These are phyloP conservation scores for Fusarium nodosum DNA, from an alignment of 2,329 filamentous ascomycete genomes.

Conservation along the genomic window DNA sequence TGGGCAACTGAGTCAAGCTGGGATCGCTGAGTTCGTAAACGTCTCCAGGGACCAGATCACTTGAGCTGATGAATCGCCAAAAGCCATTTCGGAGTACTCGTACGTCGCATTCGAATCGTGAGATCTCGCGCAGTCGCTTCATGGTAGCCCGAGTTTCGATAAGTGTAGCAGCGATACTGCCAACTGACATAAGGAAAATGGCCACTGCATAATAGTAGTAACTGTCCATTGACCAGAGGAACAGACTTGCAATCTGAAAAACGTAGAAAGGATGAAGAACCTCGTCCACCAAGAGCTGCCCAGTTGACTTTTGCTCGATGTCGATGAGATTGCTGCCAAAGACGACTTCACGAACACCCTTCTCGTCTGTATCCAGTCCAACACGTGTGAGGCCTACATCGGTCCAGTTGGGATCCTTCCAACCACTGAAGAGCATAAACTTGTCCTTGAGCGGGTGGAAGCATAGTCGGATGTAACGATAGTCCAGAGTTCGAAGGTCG, in stretches of 20 bases:
- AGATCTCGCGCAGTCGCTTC: slow-evolving; percentile 90
- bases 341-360: slow-evolving; percentile 82
- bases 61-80: slow-evolving; percentile 89
- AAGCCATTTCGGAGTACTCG: slow-evolving; percentile 94
- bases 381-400: slow-evolving; percentile 79
- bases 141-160: slow-evolving; percentile 94
- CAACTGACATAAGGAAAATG: slow-evolving; percentile 94
- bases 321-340: slow-evolving; percentile 94
- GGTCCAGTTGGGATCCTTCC: slow-evolving; percentile 94
- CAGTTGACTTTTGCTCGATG: slow-evolving; percentile 88
- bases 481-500: slow-evolving; percentile 83
- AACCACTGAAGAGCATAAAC: slow-evolving; percentile 87
- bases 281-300: slow-evolving; percentile 90
- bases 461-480: slow-evolving; percentile 93
- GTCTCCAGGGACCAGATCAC: slow-evolving; percentile 93
- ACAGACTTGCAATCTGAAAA: slow-evolving; percentile 93
- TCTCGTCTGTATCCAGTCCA: slow-evolving; percentile 91
- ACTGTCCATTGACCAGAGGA: slow-evolving; percentile 94
- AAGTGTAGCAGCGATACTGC: slow-evolving; percentile 90
- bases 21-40: slow-evolving; percentile 98
- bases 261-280: slow-evolving; percentile 98
- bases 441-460: slow-evolving; percentile 91
- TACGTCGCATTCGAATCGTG: slow-evolving; percentile 94
- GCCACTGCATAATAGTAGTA: slow-evolving; percentile 98
- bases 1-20: slow-evolving; percentile 86